Percentiles rank a stretch among this genome's conserved stretches.
Evolutionary conservation across 441 rosid genomes (phyloP).

Genomic region (Eutrema salsugineum): DNA sequence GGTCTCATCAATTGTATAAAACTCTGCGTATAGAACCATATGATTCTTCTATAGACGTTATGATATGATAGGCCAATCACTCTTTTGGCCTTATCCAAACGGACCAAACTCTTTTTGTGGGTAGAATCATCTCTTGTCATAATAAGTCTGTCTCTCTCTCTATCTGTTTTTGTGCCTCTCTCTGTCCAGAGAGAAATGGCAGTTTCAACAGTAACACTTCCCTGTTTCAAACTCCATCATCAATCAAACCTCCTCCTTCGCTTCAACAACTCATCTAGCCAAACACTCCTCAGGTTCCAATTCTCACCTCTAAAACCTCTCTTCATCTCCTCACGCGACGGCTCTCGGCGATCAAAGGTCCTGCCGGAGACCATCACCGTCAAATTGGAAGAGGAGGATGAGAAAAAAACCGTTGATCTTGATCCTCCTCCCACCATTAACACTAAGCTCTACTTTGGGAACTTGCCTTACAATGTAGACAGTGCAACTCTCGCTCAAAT

Average conservation of each 20-base stretch:
- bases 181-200: constrained; percentile 32
- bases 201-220: constrained; percentile 34
- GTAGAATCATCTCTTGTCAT: not conserved
- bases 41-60: not conserved
- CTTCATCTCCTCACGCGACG: constrained; percentile 20
- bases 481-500: constrained; percentile 86
- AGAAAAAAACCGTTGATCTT: constrained; percentile 7
- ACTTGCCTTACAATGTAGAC: constrained; percentile 84
- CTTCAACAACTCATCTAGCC: constrained; percentile 28
- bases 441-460: constrained; percentile 91
- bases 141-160: constrained; percentile 19
- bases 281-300: constrained; percentile 11
- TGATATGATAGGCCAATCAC: constrained; percentile 7
- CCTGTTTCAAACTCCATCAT: constrained; percentile 37
- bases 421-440: constrained; percentile 23
- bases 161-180: not conserved
- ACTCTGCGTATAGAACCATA: no score
- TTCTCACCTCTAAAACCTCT: constrained; percentile 35
- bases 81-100: constrained; percentile 31
- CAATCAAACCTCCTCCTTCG: constrained; percentile 42
- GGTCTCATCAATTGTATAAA: no score
- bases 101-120: constrained; percentile 14
- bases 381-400: constrained; percentile 25
- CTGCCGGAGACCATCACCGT: constrained; percentile 32
- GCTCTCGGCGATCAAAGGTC: constrained; percentile 6